Conservation (phyloP, 2,329 filamentous ascomycete genomes). For the Neofusicoccum sp. region DNA sequence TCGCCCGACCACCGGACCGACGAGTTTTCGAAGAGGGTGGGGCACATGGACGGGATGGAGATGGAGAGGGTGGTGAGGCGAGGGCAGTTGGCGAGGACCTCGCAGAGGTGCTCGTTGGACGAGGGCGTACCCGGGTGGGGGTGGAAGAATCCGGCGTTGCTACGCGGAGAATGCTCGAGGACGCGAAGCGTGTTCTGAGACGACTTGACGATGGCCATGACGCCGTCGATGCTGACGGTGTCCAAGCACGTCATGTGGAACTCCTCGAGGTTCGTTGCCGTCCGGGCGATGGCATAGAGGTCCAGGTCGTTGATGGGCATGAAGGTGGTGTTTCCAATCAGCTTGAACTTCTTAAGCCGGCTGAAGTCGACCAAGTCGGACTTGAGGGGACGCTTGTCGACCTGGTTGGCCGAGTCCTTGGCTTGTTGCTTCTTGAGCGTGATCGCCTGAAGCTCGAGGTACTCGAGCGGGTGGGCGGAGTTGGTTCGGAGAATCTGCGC, state of each 20-base stretch:
- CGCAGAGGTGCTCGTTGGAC: constrained; percentile 52
- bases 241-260: constrained; percentile 58
- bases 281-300: constrained; percentile 53
- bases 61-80: constrained; percentile 53
- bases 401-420: constrained; percentile 40
- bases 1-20: constrained; percentile 50
- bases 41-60: constrained; percentile 52
- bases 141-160: constrained; percentile 55
- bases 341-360: constrained; percentile 53
- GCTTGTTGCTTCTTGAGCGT: constrained; percentile 52
- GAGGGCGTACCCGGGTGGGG: constrained; percentile 50
- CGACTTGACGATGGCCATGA: constrained; percentile 56
- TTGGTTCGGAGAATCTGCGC: constrained; percentile 49
- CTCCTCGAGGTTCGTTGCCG: constrained; percentile 54
- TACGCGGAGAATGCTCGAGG: constrained; percentile 57
- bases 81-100: constrained; percentile 49
- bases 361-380: constrained; percentile 51
- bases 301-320: constrained; percentile 56
- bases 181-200: constrained; percentile 52
- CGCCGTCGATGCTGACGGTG: constrained; percentile 54
- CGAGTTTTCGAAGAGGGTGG: constrained; percentile 49
- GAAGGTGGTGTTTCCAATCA: constrained; percentile 58
- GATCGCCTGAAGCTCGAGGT: constrained; percentile 55
- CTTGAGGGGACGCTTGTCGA: constrained; percentile 49
- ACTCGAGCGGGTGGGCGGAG: constrained; percentile 48